These are phyloP conservation scores for Puccinia hordei DNA, from an alignment of 1,284 basidiomycete species.

Conservation along the genomic window DNA sequence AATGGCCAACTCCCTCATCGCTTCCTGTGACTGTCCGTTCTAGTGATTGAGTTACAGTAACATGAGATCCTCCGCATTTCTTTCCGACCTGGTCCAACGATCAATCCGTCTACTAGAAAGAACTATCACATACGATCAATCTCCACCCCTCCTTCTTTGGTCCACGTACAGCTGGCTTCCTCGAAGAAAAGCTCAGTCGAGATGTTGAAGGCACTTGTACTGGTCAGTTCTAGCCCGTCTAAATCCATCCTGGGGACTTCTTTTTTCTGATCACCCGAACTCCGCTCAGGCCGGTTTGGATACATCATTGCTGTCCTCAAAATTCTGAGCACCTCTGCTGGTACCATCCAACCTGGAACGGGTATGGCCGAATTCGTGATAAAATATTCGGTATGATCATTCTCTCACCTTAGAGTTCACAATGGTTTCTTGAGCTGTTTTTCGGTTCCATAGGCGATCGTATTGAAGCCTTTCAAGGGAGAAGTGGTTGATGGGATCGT, in stretches of 20 bases:
- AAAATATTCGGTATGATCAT: conserved; percentile 65
- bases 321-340: conserved; percentile 83
- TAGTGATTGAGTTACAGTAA: conserved; percentile 3
- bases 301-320: conserved; percentile 96
- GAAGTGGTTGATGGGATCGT: conserved; percentile 97
- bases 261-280: neutral
- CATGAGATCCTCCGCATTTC: neutral
- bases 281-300: conserved; percentile 52
- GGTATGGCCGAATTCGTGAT: conserved; percentile 93
- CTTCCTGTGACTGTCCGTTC: neutral
- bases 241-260: neutral
- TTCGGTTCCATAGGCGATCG: conserved; percentile 68
- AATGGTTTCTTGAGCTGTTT: neutral
- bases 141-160: conserved; percentile 98
- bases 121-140: conserved; percentile 90
- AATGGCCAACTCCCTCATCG: conserved; percentile 5
- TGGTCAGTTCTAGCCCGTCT: conserved; percentile 66
- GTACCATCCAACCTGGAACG: conserved; percentile 85
- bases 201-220: conserved; percentile 98
- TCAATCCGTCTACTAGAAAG: conserved; percentile 68
- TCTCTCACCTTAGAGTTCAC: neutral
- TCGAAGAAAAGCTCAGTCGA: conserved; percentile 87
- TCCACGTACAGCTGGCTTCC: conserved; percentile 87
- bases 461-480: conserved; percentile 97
- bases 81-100: neutral